Percentiles rank a stretch among this genome's conserved stretches.
Conservation (phyloP, 1,139 yeast genomes). For the Martiniozyma asiatica region DNA sequence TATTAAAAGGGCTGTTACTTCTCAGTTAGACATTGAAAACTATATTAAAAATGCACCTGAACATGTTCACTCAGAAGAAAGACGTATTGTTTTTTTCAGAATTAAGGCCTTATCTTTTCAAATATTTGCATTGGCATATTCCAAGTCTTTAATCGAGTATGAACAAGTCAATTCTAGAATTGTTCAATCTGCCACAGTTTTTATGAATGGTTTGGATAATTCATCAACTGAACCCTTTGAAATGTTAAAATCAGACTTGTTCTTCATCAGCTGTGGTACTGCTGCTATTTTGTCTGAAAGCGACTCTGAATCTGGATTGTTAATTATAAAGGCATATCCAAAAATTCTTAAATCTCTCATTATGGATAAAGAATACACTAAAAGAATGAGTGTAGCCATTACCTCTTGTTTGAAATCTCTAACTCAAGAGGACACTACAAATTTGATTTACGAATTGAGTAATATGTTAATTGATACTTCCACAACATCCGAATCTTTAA, state of each 20-base stretch:
- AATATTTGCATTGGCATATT: slow-evolving; percentile 28
- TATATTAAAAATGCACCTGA: slow-evolving; percentile 16
- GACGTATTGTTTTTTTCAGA: slow-evolving; percentile 26
- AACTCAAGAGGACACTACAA: slow-evolving; percentile 72
- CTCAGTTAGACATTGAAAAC: slow-evolving; percentile 11
- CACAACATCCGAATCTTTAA: background rate
- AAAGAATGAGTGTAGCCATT: slow-evolving; percentile 14
- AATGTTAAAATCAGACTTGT: slow-evolving; percentile 26
- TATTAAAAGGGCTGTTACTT: slow-evolving; percentile 21
- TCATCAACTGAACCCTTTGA: slow-evolving; percentile 14
- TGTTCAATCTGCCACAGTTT: slow-evolving; percentile 17
- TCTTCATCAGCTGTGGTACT: slow-evolving; percentile 33
- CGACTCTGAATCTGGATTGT: slow-evolving; percentile 35
- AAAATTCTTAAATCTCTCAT: slow-evolving; percentile 22
- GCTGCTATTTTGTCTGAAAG: slow-evolving; percentile 38
- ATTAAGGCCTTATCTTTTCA: slow-evolving; percentile 33
- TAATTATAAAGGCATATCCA: slow-evolving; percentile 38
- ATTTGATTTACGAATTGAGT: slow-evolving; percentile 76
- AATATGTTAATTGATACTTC: slow-evolving; percentile 55
- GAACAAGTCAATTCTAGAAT: slow-evolving; percentile 25
- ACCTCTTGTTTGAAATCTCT: slow-evolving; percentile 32
- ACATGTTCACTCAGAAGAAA: slow-evolving; percentile 14
- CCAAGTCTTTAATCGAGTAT: slow-evolving; percentile 23
- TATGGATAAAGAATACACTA: slow-evolving; percentile 14
- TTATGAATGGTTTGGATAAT: slow-evolving; percentile 15